Evolutionary conservation across 2,329 filamentous ascomycete species (phyloP).

Genomic region (Dactylellina leptospora): DNA sequence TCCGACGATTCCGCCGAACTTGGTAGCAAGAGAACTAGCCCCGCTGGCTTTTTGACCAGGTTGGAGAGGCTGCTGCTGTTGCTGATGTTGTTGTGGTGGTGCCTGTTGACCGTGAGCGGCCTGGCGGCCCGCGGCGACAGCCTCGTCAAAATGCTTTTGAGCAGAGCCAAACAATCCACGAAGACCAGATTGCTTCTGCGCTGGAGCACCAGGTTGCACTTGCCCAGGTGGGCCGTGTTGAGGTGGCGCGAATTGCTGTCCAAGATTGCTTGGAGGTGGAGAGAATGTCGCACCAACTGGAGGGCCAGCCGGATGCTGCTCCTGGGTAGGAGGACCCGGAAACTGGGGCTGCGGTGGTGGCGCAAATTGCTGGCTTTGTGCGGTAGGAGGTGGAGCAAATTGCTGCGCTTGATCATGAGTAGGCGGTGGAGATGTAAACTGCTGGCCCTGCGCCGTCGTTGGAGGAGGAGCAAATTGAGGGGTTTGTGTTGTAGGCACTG

Average conservation of each 20-base stretch:
- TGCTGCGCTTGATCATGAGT: constrained; percentile 9
- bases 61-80: background rate
- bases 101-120: constrained; percentile 33
- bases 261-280: background rate
- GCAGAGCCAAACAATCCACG: constrained; percentile 36
- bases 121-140: constrained; percentile 33
- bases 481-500: constrained; percentile 27
- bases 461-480: constrained; percentile 17
- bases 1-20: constrained; percentile 40
- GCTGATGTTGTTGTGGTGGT: constrained; percentile 3
- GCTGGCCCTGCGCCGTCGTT: constrained; percentile 1
- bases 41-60: background rate
- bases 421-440: constrained; percentile 27
- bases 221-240: background rate
- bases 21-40: constrained; percentile 34
- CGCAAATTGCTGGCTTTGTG: constrained; percentile 1
- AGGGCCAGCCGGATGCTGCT: background rate
- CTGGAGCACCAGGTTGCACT: background rate
- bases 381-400: constrained; percentile 7
- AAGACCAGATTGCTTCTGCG: constrained; percentile 34
- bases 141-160: constrained; percentile 40
- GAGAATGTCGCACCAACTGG: background rate
- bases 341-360: constrained; percentile 3
- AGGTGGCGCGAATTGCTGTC: background rate
- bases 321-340: background rate